Evolutionary conservation across 495 filamentous ascomycete species (phyloP).

Genomic region (Penicillium malachiteum): DNA sequence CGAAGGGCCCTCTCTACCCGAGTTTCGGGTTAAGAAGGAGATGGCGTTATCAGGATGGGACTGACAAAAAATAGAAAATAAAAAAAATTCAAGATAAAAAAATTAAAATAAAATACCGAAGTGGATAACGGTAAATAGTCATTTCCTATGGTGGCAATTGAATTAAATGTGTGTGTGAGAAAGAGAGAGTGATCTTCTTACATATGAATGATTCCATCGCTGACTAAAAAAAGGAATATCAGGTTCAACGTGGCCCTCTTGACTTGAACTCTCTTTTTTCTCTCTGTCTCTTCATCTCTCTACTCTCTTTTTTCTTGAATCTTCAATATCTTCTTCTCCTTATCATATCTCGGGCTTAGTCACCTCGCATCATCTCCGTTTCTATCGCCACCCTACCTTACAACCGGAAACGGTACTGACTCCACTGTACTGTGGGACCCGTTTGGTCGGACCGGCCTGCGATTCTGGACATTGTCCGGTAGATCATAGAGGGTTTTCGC

Average conservation of each 20-base stretch:
- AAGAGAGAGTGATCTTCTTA: conserved; percentile 2
- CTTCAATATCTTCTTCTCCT: conserved; percentile 4
- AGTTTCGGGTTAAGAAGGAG: not conserved
- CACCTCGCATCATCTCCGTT: conserved; percentile 12
- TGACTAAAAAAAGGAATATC: conserved; percentile 22
- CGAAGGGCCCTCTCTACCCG: not conserved
- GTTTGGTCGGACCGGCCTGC: conserved; percentile 30
- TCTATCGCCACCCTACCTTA: conserved; percentile 19
- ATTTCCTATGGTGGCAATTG: not conserved
- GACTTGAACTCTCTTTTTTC: not conserved
- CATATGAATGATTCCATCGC: conserved; percentile 11
- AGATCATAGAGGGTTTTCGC: conserved; percentile 20
- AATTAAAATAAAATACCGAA: not conserved
- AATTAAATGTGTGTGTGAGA: not conserved
- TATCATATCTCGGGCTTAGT: conserved; percentile 6
- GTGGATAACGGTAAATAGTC: not conserved
- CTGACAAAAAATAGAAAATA: not conserved
- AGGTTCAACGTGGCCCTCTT: not conserved
- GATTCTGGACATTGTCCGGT: conserved; percentile 27
- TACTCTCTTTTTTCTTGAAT: not conserved
- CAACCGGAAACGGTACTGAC: conserved; percentile 27
- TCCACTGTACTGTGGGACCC: conserved; percentile 27
- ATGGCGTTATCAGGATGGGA: not conserved
- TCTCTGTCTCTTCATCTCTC: conserved; percentile 2
- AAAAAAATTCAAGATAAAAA: not conserved